Base-by-base conservation (phyloP, 345 rosid genomes). In the Arabidopsis thaliana region DNA sequence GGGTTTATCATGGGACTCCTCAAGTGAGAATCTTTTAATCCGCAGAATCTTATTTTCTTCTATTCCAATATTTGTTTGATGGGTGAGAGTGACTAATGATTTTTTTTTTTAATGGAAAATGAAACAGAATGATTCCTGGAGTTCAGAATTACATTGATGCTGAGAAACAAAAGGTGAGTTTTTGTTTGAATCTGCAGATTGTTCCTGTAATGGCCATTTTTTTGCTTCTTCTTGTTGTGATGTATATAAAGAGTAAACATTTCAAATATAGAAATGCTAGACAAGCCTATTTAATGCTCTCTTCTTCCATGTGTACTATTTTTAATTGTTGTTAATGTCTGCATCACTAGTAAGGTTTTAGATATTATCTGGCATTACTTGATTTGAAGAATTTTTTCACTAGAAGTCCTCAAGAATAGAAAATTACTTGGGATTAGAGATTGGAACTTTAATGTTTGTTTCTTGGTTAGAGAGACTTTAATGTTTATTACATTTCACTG, bases 91-190 rank as follows among this genome's bases (percentile, higher is more conserved):
- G 20, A 57, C 40, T 50, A 41, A 57, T 1, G 30, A 6, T 72
- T 57, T 64, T 13, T 69, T 28, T 3, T 28, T 28, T 16, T 16
- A 16, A 38, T 52, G 28, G 51, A 16, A 59, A 46, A 41, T 52
- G 64, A 65, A 66, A 49, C 74, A 91, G 99, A 89, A 66, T 84
- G 89, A 66, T 93, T 51, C 99, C 99, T 40, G 89, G 93, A 9
- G 97, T 91, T 36, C 84, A 89, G 67, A 83, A 83, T 14, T 85
- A 89, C 77, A 87, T 93, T 28, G 96, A 90, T 69, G 91, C 91
- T 1, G 91, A 95, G 89, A 93, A 95, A 81, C 98, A 90, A 77
- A 95, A 95, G 97, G 99, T 95, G 32, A 60, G 82, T 60, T 68
- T 23, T n/a, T 37, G 49, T 24, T 69, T 41, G 55, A 60, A 28